Conservation (phyloP, 1,284 basidiomycete species). For the Afroboletus lepidellus region DNA sequence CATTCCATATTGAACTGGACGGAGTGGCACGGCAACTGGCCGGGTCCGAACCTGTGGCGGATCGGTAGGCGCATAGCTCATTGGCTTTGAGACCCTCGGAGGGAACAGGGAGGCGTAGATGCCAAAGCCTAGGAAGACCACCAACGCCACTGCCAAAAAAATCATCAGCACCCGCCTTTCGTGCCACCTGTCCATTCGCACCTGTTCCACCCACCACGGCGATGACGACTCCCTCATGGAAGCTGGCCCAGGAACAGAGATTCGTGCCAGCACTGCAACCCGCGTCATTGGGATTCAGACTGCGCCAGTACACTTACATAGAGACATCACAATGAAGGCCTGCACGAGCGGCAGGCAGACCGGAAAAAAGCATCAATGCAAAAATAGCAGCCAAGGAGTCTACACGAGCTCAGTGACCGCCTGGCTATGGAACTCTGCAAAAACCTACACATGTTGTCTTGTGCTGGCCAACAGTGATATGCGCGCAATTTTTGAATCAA, state of each 20-base stretch:
- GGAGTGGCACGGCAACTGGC: background rate
- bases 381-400: conserved; percentile 4
- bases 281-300: too few species aligned
- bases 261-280: conserved; percentile 5
- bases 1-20: background rate
- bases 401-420: conserved; percentile 3
- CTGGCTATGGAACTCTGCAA: background rate
- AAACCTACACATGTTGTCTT: conserved; percentile 12
- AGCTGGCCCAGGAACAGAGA: conserved; percentile 12
- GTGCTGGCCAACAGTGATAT: conserved; percentile 1
- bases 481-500: background rate
- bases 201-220: conserved; percentile 2
- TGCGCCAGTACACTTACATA: too few species aligned
- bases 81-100: background rate
- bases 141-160: conserved; percentile 4
- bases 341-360: conserved; percentile 13
- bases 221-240: conserved; percentile 1
- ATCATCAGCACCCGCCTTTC: background rate
- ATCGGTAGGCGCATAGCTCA: conserved; percentile 3
- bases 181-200: background rate
- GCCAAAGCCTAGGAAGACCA: conserved; percentile 5
- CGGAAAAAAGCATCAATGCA: conserved; percentile 5
- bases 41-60: background rate
- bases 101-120: background rate
- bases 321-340: conserved; percentile 11